These are phyloP conservation scores for Hyaloscypha hepaticicola DNA, from an alignment of 495 filamentous ascomycete species.

Conservation along the genomic window DNA sequence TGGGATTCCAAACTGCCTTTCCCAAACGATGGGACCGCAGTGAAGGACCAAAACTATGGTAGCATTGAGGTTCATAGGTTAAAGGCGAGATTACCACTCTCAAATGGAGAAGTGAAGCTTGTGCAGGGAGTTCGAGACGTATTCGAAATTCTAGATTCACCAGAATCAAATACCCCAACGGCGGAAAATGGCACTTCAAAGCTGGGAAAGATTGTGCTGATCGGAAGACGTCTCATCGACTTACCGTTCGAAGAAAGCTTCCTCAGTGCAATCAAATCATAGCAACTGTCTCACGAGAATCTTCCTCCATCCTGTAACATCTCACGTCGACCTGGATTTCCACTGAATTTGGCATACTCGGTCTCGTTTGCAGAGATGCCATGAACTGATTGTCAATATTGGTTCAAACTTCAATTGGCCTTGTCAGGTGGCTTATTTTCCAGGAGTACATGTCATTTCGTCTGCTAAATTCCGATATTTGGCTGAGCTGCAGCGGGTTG, in stretches of 20 bases:
- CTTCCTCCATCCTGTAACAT: neutral
- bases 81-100: constrained; percentile 70
- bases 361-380: constrained; percentile 28
- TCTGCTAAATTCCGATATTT: too few species aligned
- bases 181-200: constrained; percentile 24
- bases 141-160: constrained; percentile 81
- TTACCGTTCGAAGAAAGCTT: constrained; percentile 44
- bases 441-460: too few species aligned
- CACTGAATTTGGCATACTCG: neutral
- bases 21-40: neutral
- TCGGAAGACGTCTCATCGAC: constrained; percentile 64
- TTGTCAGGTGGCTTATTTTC: too few species aligned
- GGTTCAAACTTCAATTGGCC: too few species aligned
- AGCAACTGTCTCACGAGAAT: neutral
- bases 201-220: constrained; percentile 75
- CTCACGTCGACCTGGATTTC: neutral
- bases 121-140: constrained; percentile 91
- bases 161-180: constrained; percentile 29
- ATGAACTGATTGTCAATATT: too few species aligned
- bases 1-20: constrained; percentile 74
- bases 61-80: constrained; percentile 77
- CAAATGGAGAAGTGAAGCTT: constrained; percentile 65
- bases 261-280: constrained; percentile 15
- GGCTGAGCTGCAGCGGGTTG: too few species aligned
- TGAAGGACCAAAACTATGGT: neutral